A percentile compares a stretch with the other conserved stretches of the same genome.
Evolutionary conservation across 257 asterid species (phyloP).

Genomic region (Nicotiana tabacum): DNA sequence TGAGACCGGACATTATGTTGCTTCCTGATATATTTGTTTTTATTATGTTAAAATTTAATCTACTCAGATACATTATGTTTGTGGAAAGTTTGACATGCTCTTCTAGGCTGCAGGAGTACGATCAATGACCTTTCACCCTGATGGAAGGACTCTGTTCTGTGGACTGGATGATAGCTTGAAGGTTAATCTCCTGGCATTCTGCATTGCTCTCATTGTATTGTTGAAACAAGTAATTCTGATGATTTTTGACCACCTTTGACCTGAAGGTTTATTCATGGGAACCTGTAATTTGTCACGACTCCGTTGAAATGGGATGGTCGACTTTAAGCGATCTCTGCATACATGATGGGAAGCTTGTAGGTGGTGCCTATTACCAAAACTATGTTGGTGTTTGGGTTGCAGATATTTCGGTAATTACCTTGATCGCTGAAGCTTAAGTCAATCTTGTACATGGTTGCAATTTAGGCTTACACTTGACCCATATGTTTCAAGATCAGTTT

Average conservation of each 20-base stretch:
- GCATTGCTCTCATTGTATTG: not conserved
- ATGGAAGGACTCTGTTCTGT: conserved; percentile 84
- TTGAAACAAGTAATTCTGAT: conserved; percentile 10
- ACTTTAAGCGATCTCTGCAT: conserved; percentile 85
- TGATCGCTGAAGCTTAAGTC: not conserved
- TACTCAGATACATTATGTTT: conserved; percentile 10
- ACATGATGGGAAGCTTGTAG: conserved; percentile 88
- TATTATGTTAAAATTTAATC: not conserved
- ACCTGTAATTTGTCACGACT: conserved; percentile 87
- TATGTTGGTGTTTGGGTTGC: conserved; percentile 95
- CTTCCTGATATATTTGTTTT: not conserved
- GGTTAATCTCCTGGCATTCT: conserved; percentile 37
- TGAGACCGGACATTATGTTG: not conserved
- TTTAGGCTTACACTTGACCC: not conserved
- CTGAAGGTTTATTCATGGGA: conserved; percentile 96
- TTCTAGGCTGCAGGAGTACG: conserved; percentile 82
- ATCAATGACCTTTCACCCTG: conserved; percentile 82
- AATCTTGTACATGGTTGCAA: not conserved
- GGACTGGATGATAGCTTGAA: conserved; percentile 93
- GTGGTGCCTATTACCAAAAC: conserved; percentile 88
- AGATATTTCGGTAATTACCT: conserved; percentile 65
- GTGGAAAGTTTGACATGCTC: conserved; percentile 3
- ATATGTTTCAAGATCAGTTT: not conserved
- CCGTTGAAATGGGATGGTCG: conserved; percentile 99
- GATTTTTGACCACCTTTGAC: conserved; percentile 21